Evolutionary conservation across 306 rosid genomes (phyloP), one percentile per base, ranked within the genome.

Genomic region (Dryas octopetala): DNA sequence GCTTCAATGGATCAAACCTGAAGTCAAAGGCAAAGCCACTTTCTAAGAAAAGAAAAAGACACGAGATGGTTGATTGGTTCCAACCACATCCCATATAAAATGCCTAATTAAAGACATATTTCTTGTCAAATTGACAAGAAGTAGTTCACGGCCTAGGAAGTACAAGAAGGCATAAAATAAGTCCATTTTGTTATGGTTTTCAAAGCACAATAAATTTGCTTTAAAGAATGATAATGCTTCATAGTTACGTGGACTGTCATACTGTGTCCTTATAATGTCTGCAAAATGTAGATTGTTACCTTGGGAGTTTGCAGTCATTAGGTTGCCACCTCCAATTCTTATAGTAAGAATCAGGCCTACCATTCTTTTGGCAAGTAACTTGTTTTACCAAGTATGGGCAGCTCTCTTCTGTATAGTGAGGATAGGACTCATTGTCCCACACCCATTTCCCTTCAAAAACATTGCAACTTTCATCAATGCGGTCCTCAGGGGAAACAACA

Each of bases 311-410:
- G 85, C 97, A 91, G 73, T 81, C 87, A 66, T 68, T 62, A 64
- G 98, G 98, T 63, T 90, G 96, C 98, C 98, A 91, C 82, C 83
- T 90, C 98, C 97, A 95, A 54, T 91, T 90, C 86, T 81, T 89
- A 43, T 95, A 91, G 74, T 82, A 82, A 74, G 91, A 91, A 87
- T 95, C 98, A 60, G 86, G 89, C 70, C 97, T 92, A 3, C 97
- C 99, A 89, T 95, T 95, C 80, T 78, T 87, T 58, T 78, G 80
- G 81, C 99, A 92, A 71, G 97, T 95, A 41, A 88, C 91, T 60
- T 95, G 97, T 74, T 95, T 92, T 0, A 92, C 99, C 91, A 95
- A 83, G 74, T 81, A 90, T 43, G 97, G 91, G 66, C 97, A 95
- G 50, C 82, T 89, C 73, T 87, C 87, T 82, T 95, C 97, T 54